Evolutionary conservation across 495 filamentous ascomycete species (phyloP).

Genomic region (Platismatia glauca): DNA sequence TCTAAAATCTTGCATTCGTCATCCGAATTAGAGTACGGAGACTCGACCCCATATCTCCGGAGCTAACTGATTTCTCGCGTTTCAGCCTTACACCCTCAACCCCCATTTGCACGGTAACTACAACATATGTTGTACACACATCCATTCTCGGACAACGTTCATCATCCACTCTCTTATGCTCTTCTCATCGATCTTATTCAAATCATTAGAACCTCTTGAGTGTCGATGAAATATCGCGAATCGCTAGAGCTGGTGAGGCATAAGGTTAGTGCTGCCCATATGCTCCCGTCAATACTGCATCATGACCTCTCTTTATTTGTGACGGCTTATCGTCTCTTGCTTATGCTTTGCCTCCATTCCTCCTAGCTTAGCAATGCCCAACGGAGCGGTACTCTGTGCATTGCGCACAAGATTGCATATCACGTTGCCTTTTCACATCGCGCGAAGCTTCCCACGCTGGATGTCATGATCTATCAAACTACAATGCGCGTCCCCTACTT

Average conservation of each 20-base stretch:
- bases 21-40: too few relatives aligned
- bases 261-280: background rate
- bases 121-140: too few relatives aligned
- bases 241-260: background rate
- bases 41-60: too few relatives aligned
- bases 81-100: background rate
- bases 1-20: background rate
- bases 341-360: background rate
- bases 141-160: background rate
- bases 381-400: background rate
- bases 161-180: background rate
- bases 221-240: background rate
- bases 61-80: background rate
- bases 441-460: background rate
- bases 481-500: background rate
- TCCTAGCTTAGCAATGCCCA: background rate
- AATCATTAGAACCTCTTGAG: background rate
- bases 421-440: background rate
- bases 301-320: background rate
- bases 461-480: background rate
- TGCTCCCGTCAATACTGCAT: background rate
- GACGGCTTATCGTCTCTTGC: background rate
- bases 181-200: background rate
- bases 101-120: too few relatives aligned
- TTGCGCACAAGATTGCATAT: background rate